phyloP scores from a whole-genome alignment of 805 yeast species.

The Suhomyces xylopsoci region DNA sequence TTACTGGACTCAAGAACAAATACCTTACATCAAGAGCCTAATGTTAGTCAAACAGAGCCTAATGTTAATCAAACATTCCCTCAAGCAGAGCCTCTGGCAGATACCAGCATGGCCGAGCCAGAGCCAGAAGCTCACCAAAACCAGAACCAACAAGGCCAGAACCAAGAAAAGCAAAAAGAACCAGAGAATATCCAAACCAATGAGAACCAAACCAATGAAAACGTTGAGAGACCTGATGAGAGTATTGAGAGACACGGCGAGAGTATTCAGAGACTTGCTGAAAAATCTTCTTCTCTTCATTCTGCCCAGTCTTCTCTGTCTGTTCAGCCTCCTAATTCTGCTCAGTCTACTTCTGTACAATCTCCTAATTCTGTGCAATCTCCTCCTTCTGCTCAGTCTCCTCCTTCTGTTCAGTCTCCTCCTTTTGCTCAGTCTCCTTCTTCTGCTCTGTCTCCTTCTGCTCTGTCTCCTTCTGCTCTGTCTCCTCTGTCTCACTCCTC shows the following conservation, averaged over 20 bases:
- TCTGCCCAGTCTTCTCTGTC: neutral
- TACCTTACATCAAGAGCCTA: no score
- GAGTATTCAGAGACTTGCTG: neutral
- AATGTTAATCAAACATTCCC: neutral
- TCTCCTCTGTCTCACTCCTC: neutral
- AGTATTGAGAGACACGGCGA: neutral
- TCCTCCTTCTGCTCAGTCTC: no score
- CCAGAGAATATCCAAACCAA: no score
- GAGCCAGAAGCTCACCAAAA: neutral
- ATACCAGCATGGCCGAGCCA: neutral
- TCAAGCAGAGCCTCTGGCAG: neutral
- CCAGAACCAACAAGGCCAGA: no score
- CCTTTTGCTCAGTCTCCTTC: neutral
- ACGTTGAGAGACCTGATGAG: neutral
- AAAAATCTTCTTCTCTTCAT: neutral
- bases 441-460: neutral
- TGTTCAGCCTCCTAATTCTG: neutral
- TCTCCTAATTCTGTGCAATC: no score
- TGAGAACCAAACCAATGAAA: no score
- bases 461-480: neutral
- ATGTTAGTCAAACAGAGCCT: neutral
- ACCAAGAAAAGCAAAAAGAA: neutral
- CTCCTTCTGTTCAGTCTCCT: neutral
- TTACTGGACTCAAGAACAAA: neutral
- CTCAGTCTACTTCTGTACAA: neutral